Base-by-base conservation (phyloP, 2,329 filamentous ascomycete genomes). In the Hypoxylon sp. region DNA sequence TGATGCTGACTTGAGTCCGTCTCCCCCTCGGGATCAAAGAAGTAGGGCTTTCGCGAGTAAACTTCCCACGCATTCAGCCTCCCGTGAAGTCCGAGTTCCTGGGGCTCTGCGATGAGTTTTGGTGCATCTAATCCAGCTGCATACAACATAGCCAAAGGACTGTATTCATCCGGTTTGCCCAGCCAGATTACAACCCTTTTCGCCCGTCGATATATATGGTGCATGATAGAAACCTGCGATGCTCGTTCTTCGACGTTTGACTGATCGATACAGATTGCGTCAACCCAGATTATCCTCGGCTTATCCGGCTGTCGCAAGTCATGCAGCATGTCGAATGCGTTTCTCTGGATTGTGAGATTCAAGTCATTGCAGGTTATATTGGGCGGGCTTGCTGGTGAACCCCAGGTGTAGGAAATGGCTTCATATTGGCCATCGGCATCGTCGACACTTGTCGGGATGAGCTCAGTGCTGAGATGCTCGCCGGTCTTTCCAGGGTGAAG, bases 381-480 rank as follows among this genome's bases (percentile, higher is more conserved):
- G 35, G 56, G 67, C 5, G 71, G 73, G 26, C 70, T 56, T 35
- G 53, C 66, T 5, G 72, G 70, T 1, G 72, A 70, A 24, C 73
- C 73, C 73, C 73, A 74, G 14, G 72, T 74, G 51, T 75, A 75
- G 1, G 70, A 73, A 17, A 61, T 74, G n/a, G 73, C 73, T 46
- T 74, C 71, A 47, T 72, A 75, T 26, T 39, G 13, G 5, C 54
- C 65, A 17, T 51, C 53, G 10, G 61, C 66, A 10, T 72, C 64
- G 33, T 70, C 65, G 19, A 75, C 59, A 13, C 58, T 71, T 19
- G 73, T 73, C 1, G 67, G 60, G 19, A 73, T 31, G 3, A 75
- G 70, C 47, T 72, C 66, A 14, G 71, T 67, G 39, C 24, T 51
- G 11, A 74, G 72, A 3, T 62, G 55, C 5, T 70, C 56, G 17